Percentiles rank a stretch among this genome's conserved stretches.
Evolutionary conservation across 2,329 filamentous ascomycete species (phyloP).

Genomic region (Teratosphaeriaceae sp.): DNA sequence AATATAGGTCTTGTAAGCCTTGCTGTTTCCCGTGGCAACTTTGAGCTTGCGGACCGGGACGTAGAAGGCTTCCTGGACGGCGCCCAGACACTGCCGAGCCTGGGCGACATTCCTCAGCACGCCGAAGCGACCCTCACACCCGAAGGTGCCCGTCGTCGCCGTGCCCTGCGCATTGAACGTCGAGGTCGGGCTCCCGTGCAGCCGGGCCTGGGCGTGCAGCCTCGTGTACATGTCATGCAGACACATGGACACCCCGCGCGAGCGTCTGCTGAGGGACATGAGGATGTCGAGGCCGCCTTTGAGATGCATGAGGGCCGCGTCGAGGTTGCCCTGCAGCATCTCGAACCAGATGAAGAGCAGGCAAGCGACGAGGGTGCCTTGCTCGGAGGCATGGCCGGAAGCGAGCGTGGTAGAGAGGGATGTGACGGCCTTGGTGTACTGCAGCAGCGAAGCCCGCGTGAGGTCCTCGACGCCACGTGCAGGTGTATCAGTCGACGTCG

Average conservation of each 20-base stretch:
- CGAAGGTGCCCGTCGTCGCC: too few species aligned
- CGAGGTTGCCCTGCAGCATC: neutral
- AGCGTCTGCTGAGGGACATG: neutral
- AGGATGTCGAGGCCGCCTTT: neutral
- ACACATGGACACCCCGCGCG: neutral
- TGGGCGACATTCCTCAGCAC: neutral
- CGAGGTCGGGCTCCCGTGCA: conserved; percentile 3
- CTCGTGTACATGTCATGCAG: neutral
- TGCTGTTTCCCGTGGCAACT: neutral
- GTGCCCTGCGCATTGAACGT: neutral
- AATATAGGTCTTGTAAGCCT: neutral
- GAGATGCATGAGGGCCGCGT: neutral
- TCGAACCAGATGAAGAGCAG: conserved; percentile 4
- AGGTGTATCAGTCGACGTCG: neutral
- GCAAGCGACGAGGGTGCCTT: neutral
- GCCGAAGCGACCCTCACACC: too few species aligned
- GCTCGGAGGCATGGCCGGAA: neutral
- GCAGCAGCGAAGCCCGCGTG: neutral
- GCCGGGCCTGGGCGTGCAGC: conserved; percentile 1
- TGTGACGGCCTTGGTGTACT: conserved; percentile 1
- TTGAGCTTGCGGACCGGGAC: neutral
- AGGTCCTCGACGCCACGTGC: neutral
- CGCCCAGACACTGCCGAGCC: neutral
- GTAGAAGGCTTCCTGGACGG: neutral
- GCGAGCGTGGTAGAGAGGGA: neutral